phyloP scores from a whole-genome alignment of 2,329 filamentous ascomycete species.

The Cordyceps cateniannulata region DNA sequence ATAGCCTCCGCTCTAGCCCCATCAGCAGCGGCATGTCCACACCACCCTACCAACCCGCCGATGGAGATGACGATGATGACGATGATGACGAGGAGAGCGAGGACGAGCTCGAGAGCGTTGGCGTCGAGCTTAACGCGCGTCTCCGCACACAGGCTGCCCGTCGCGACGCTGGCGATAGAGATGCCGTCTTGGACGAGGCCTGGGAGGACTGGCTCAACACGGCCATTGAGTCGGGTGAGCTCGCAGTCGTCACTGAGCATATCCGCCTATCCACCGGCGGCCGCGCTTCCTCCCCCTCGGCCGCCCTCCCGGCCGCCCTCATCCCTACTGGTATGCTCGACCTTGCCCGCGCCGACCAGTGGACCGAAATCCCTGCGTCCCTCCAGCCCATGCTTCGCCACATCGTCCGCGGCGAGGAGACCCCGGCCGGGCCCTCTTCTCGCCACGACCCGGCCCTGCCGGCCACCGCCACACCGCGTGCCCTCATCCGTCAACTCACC shows the following conservation, averaged over 20 bases:
- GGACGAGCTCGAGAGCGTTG: slow-evolving; percentile 44
- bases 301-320: slow-evolving; percentile 28
- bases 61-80: slow-evolving; percentile 22
- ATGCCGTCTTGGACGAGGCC: slow-evolving; percentile 58
- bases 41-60: slow-evolving; percentile 2
- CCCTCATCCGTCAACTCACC: slow-evolving; percentile 13
- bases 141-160: slow-evolving; percentile 57
- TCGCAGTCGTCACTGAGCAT: slow-evolving; percentile 41
- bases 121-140: slow-evolving; percentile 56
- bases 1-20: slow-evolving; percentile 7
- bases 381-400: slow-evolving; percentile 47
- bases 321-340: slow-evolving; percentile 47
- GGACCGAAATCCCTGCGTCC: slow-evolving; percentile 51
- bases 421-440: slow-evolving; percentile 13
- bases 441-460: slow-evolving; percentile 3
- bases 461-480: slow-evolving; percentile 13
- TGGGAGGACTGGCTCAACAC: slow-evolving; percentile 73
- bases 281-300: slow-evolving; percentile 18
- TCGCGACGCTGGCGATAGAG: slow-evolving; percentile 52
- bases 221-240: slow-evolving; percentile 56
- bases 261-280: no score
- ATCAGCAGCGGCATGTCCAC: slow-evolving; percentile 6
- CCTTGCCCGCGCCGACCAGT: slow-evolving; percentile 49
- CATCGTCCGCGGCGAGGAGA: slow-evolving; percentile 34
- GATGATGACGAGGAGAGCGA: slow-evolving; percentile 24